These are phyloP conservation scores for Euryodendron excelsum DNA, from an alignment of 148 eudicot species.

Conservation along the genomic window DNA sequence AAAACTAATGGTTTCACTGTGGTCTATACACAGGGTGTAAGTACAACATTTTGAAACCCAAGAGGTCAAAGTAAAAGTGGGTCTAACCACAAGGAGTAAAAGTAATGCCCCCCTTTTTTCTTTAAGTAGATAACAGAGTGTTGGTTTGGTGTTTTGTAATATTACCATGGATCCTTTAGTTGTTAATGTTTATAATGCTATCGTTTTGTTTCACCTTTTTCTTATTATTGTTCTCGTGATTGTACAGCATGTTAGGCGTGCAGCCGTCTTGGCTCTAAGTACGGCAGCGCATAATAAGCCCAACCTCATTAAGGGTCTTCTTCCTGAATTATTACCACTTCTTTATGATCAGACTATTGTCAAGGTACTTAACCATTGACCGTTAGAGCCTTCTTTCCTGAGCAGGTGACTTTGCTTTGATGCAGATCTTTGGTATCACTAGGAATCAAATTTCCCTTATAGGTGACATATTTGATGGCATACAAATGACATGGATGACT, in stretches of 20 bases:
- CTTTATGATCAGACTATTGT: constrained; percentile 92
- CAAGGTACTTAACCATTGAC: constrained; percentile 48
- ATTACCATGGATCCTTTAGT: background rate
- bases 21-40: too few species aligned
- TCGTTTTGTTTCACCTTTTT: background rate
- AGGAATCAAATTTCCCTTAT: background rate
- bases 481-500: background rate
- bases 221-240: background rate
- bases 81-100: too few species aligned
- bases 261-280: constrained; percentile 93
- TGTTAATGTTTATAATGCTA: background rate
- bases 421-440: background rate
- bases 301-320: constrained; percentile 86
- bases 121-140: background rate
- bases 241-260: constrained; percentile 98
- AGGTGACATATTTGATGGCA: background rate
- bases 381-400: background rate
- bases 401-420: background rate
- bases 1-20: too few species aligned
- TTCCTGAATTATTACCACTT: constrained; percentile 88
- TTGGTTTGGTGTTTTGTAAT: background rate
- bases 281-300: constrained; percentile 98
- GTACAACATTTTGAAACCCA: too few species aligned
- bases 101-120: too few species aligned
- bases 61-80: too few species aligned